Evolutionary conservation across 192 early-diverging fungal species (phyloP), one percentile per base, ranked within the genome.

Genomic region (Phycomyces blakesleeanus): DNA sequence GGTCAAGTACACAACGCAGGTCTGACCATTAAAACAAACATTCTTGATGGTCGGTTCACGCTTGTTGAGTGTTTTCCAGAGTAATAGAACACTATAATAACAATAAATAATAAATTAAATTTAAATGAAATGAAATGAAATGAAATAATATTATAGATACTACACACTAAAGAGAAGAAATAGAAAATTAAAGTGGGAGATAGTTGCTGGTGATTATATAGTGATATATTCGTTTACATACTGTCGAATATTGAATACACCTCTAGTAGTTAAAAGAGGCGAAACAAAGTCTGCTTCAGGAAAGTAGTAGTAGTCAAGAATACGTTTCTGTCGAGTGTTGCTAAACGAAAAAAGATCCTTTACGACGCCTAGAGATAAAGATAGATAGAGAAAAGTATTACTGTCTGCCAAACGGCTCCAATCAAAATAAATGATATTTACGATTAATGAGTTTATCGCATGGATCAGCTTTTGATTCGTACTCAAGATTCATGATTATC

Each of bases 291-390:
- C 64, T 27, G 82, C 82, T 57, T 78, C 80, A 44, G 65, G 57
- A 8, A 72, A 76, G 63, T 81, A 84, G 47, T 78, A 84, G 22
- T 77, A 77, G 15, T 81, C 78, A 0, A 84, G 65, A 50, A 84
- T 74, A 6, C 74, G 64, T 54, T 80, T 84, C 53, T 79, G 73
- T 56, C 71, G 70, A 10, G 68, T 68, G 18, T 76, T 71, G 26
- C 80, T 76, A 22, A 81, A 84, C 20, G 72, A 77, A 51, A 78
- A 75, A 21, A 82, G 53, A 39, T 78, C 72, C 49, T 73, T 72
- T 21, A 78, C 73, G 50, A 82, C 74, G 29, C 60, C 73, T 75
- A 47, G 16, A 14, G 1, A 55, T 9, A 16, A 57, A 10, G 6
- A 41, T n/a, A 56, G 34, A 25, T 8, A 56, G 24, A 18, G 24